These are phyloP conservation scores for Mollisiaceae sp. DNA, from an alignment of 2,329 filamentous ascomycete species.

Conservation along the genomic window DNA sequence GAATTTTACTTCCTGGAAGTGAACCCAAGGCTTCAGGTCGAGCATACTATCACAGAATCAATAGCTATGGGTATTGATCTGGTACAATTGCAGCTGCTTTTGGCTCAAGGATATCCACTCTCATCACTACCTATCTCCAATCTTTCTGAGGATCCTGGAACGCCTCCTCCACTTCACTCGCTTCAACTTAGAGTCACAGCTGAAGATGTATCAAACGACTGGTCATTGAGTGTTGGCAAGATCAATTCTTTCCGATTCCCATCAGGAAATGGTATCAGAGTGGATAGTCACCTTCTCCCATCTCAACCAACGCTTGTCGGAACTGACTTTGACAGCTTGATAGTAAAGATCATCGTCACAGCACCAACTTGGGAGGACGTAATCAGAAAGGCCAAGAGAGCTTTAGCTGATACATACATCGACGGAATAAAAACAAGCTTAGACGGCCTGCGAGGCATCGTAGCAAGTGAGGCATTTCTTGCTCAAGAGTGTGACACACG, in stretches of 20 bases:
- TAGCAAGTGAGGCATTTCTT: slow-evolving; percentile 55
- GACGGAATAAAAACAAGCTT: slow-evolving; percentile 63
- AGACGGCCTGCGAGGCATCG: slow-evolving; percentile 57
- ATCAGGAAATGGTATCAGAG: slow-evolving; percentile 57
- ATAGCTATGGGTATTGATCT: slow-evolving; percentile 46
- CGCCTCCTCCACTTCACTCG: slow-evolving; percentile 43
- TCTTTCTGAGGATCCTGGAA: slow-evolving; percentile 41
- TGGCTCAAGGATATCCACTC: slow-evolving; percentile 43
- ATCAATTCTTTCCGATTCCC: slow-evolving; percentile 60
- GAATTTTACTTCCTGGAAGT: slow-evolving; percentile 48
- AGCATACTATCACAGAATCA: slow-evolving; percentile 42
- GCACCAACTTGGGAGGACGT: slow-evolving; percentile 55
- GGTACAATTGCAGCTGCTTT: slow-evolving; percentile 44
- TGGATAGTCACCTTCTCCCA: slow-evolving; percentile 48
- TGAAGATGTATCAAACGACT: slow-evolving; percentile 50
- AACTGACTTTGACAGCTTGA: slow-evolving; percentile 53
- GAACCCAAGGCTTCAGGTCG: slow-evolving; percentile 41
- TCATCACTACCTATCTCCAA: slow-evolving; percentile 42
- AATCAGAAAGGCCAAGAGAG: slow-evolving; percentile 58
- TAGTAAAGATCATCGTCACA: slow-evolving; percentile 53
- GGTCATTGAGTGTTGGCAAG: slow-evolving; percentile 64
- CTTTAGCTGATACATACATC: slow-evolving; percentile 60
- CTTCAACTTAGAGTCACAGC: slow-evolving; percentile 53
- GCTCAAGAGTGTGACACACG: slow-evolving; percentile 56
- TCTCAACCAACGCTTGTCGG: slow-evolving; percentile 48